phyloP scores from a whole-genome alignment of 169 alveolate genomes.

The Eimeria brunetti region DNA sequence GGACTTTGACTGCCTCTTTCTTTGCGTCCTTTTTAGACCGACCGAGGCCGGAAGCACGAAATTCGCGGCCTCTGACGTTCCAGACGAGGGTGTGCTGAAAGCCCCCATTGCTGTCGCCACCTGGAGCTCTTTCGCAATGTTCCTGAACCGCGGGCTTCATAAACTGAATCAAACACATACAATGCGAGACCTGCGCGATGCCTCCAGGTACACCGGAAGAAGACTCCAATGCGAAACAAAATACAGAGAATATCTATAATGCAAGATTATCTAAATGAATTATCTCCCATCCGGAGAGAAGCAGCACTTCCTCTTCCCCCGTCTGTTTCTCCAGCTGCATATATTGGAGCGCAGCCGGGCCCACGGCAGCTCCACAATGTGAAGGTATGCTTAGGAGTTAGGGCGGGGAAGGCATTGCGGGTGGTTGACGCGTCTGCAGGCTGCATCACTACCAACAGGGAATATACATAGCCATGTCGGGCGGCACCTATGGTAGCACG shows the following conservation, averaged over 20 bases:
- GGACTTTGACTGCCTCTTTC: slow-evolving; percentile 74
- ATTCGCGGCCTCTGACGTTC: slow-evolving; percentile 49
- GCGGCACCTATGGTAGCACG: neutral
- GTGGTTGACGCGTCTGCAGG: neutral
- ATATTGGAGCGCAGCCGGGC: neutral
- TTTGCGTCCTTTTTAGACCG: slow-evolving; percentile 77
- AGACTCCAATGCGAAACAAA: no score
- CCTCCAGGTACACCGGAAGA: neutral
- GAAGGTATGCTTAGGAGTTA: neutral
- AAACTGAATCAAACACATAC: slow-evolving; percentile 3
- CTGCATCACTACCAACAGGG: neutral
- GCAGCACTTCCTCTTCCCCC: neutral
- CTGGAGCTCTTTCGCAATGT: slow-evolving; percentile 29
- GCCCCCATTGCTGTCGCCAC: slow-evolving; percentile 59
- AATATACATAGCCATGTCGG: neutral
- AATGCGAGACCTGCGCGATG: neutral
- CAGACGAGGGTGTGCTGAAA: slow-evolving; percentile 59
- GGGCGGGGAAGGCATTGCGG: neutral
- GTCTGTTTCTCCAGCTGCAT: neutral
- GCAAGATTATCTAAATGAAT: no score
- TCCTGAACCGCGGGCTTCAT: slow-evolving; percentile 66
- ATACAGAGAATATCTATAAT: no score
- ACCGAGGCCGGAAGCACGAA: slow-evolving; percentile 57
- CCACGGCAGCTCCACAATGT: neutral
- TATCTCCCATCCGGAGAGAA: neutral